Conservation (phyloP, 2,329 filamentous ascomycete species). For the Endocalyx cinctus region DNA sequence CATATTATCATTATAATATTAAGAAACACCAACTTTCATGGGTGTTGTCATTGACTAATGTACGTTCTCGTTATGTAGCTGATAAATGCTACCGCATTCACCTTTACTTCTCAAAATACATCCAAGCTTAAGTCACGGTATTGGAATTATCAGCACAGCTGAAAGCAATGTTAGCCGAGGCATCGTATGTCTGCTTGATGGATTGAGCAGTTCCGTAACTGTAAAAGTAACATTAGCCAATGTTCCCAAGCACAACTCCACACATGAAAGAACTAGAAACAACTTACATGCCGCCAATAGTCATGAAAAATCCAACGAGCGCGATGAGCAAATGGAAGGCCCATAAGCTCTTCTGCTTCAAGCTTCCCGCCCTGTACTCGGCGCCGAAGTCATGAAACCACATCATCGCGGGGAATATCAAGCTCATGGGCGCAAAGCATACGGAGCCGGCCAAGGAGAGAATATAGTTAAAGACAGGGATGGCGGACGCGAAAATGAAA, state of each 20-base stretch:
- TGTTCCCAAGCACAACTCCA: too few species aligned
- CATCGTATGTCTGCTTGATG: conserved; percentile 19
- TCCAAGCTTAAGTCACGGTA: background rate
- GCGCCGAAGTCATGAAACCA: conserved; percentile 21
- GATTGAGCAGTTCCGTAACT: conserved; percentile 21
- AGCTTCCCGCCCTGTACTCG: conserved; percentile 11
- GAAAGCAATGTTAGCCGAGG: conserved; percentile 19
- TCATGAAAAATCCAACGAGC: conserved; percentile 19
- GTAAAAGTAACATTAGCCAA: background rate
- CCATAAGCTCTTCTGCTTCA: conserved; percentile 14
- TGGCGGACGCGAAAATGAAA: conserved; percentile 28
- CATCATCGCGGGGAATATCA: conserved; percentile 23
- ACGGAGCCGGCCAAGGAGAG: conserved; percentile 26
- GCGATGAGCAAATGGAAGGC: conserved; percentile 19
- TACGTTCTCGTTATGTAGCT: too few species aligned
- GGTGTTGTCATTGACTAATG: too few species aligned
- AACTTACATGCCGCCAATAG: conserved; percentile 23
- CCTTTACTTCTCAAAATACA: too few species aligned
- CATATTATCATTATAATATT: too few species aligned
- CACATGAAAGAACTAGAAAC: too few species aligned
- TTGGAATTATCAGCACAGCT: conserved; percentile 22
- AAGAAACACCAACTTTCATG: too few species aligned
- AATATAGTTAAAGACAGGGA: conserved; percentile 33
- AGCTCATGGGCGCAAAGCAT: conserved; percentile 26
- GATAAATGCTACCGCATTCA: too few species aligned